Conservation (phyloP, 805 yeast species). For the Teunomyces gatunensis region DNA sequence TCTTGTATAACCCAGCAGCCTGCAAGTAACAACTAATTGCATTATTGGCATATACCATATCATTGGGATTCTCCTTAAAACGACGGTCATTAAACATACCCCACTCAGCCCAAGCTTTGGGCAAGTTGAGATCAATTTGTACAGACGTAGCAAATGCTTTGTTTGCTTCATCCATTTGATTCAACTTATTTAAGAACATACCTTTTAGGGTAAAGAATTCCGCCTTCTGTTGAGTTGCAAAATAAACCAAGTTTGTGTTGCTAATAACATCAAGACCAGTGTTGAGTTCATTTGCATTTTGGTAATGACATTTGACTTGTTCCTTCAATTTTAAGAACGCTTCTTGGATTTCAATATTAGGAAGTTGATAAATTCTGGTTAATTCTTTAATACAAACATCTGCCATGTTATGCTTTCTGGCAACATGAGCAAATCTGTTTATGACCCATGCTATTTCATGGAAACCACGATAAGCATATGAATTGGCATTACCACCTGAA, state of each 20-base stretch:
- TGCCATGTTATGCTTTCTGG: conserved; percentile 93
- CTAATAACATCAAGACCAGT: conserved; percentile 97
- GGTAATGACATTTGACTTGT: conserved; percentile 97
- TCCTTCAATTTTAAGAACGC: conserved; percentile 94
- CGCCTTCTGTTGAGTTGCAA: conserved; percentile 97
- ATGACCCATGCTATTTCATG: conserved; percentile 99
- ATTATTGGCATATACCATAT: conserved; percentile 81
- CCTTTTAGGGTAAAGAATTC: conserved; percentile 97
- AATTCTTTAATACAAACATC: conserved; percentile 93
- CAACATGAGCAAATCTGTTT: conserved; percentile 97
- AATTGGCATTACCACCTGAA: conserved; percentile 71
- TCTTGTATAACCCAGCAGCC: conserved; percentile 95
- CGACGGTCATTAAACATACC: conserved; percentile 91
- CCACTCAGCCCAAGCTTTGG: conserved; percentile 99
- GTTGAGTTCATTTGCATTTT: conserved; percentile 82
- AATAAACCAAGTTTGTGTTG: conserved; percentile 92
- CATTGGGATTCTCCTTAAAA: conserved; percentile 78
- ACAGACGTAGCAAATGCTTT: conserved; percentile 98
- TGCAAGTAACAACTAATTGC: conserved; percentile 95
- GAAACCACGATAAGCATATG: conserved; percentile 95
- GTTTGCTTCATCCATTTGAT: conserved; percentile 91
- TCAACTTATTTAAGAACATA: conserved; percentile 90
- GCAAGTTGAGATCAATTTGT: conserved; percentile 87
- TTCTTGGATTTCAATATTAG: conserved; percentile 97
- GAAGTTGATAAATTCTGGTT: conserved; percentile 90